Percentiles rank a stretch among this genome's conserved stretches.
phyloP scores from a whole-genome alignment of 805 yeast species.

The Hanseniaspora valbyensis region DNA sequence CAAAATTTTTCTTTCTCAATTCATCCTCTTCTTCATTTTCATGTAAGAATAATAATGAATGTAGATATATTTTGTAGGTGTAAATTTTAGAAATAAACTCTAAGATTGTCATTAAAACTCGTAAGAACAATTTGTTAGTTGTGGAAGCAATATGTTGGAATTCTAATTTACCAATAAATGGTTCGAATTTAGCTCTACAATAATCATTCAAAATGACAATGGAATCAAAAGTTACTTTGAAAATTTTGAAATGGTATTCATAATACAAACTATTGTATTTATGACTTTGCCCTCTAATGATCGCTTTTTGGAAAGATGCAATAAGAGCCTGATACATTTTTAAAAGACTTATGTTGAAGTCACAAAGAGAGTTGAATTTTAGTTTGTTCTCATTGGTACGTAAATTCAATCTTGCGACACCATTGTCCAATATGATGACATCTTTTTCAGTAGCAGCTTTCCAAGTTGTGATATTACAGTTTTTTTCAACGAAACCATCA shows the following conservation, averaged over 20 bases:
- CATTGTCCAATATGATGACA: background rate
- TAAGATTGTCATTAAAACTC: background rate
- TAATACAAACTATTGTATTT: background rate
- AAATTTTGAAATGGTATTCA: background rate
- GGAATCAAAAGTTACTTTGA: background rate
- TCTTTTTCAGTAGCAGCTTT: background rate
- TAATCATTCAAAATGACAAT: background rate
- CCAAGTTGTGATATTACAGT: background rate
- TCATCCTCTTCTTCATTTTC: too few species aligned
- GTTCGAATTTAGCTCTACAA: background rate
- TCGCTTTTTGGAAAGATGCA: background rate
- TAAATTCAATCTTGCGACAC: background rate
- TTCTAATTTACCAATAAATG: background rate
- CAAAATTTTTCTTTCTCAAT: too few species aligned
- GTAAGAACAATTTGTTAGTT: background rate
- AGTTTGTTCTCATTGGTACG: background rate
- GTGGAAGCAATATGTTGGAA: background rate
- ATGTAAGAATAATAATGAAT: too few species aligned
- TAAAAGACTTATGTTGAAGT: background rate
- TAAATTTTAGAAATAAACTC: too few species aligned
- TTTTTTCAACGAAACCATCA: background rate
- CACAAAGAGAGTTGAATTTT: background rate
- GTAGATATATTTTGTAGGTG: background rate
- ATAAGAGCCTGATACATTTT: background rate
- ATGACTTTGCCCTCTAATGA: background rate